phyloP scores from a whole-genome alignment of 306 rosid genomes.

The Acacia acuminata region DNA sequence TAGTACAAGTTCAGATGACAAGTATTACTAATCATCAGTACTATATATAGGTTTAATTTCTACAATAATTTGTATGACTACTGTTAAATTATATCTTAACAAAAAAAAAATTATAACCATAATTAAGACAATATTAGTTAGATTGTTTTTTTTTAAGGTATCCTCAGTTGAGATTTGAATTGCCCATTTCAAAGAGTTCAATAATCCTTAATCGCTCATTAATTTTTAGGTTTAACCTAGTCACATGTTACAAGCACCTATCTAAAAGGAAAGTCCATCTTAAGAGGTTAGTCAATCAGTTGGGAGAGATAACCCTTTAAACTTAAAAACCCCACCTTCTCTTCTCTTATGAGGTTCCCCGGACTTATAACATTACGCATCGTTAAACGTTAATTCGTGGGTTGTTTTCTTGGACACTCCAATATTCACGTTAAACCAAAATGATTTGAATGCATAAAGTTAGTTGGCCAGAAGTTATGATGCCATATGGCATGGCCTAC shows the following conservation, averaged over 20 bases:
- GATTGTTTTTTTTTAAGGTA: not conserved
- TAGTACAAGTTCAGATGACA: not conserved
- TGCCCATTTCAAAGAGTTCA: not conserved
- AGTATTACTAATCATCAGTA: too few relatives aligned
- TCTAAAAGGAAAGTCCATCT: too few relatives aligned
- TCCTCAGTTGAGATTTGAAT: not conserved
- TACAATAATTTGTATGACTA: too few relatives aligned
- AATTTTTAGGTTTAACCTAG: not conserved
- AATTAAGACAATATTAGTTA: not conserved
- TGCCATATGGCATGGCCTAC: conserved; percentile 8
- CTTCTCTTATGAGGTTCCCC: too few relatives aligned
- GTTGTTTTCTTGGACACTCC: too few relatives aligned
- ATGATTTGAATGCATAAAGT: not conserved
- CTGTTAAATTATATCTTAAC: not conserved
- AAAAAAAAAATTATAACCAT: not conserved
- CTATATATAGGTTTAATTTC: too few relatives aligned
- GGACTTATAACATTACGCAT: too few relatives aligned
- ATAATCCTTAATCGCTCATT: not conserved
- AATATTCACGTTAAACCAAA: not conserved
- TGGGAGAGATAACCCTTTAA: too few relatives aligned
- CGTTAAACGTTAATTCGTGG: too few relatives aligned
- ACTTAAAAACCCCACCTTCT: too few relatives aligned
- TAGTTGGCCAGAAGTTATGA: not conserved
- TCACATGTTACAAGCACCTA: too few relatives aligned
- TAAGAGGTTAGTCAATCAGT: too few relatives aligned